These are phyloP conservation scores for Cyclotella kingstonii DNA, from an alignment of 108 stramenopile genomes.

Conservation along the genomic window DNA sequence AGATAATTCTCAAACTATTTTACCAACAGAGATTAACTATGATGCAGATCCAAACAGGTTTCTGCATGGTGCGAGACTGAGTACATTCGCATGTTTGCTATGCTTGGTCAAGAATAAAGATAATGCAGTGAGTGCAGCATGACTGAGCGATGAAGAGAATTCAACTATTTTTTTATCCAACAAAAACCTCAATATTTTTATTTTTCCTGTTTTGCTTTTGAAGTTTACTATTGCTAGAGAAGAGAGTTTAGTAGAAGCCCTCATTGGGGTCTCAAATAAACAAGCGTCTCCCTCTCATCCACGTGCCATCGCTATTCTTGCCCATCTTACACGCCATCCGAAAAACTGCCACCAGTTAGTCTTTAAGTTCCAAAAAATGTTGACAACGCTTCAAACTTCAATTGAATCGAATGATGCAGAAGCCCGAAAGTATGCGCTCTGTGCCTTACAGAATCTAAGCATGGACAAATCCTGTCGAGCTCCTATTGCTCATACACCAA, in stretches of 20 bases:
- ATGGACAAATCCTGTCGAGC: conserved; percentile 74
- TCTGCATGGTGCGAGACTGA: conserved; percentile 57
- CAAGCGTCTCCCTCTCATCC: conserved; percentile 64
- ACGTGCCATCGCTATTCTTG: conserved; percentile 60
- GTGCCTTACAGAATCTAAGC: conserved; percentile 75
- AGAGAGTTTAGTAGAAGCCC: conserved; percentile 36
- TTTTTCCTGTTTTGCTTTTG: background rate
- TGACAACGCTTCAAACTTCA: conserved; percentile 65
- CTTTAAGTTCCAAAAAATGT: conserved; percentile 48
- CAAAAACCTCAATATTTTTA: background rate
- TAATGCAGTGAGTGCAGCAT: conserved; percentile 57
- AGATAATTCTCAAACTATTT: background rate
- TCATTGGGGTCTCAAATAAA: conserved; percentile 57
- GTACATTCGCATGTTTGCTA: conserved; percentile 62
- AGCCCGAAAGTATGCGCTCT: conserved; percentile 60
- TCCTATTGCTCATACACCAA: conserved; percentile 54
- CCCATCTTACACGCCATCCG: conserved; percentile 74
- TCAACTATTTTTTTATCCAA: background rate
- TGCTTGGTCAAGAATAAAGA: conserved; percentile 80
- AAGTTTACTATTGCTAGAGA: conserved; percentile 60
- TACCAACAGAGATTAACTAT: conserved; percentile 31
- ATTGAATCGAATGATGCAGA: conserved; percentile 54
- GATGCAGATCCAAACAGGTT: conserved; percentile 61
- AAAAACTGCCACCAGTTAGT: conserved; percentile 64
- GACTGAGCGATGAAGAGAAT: background rate